phyloP scores from a whole-genome alignment of 2,329 filamentous ascomycete species.

The Akanthomyces uredinophilus region DNA sequence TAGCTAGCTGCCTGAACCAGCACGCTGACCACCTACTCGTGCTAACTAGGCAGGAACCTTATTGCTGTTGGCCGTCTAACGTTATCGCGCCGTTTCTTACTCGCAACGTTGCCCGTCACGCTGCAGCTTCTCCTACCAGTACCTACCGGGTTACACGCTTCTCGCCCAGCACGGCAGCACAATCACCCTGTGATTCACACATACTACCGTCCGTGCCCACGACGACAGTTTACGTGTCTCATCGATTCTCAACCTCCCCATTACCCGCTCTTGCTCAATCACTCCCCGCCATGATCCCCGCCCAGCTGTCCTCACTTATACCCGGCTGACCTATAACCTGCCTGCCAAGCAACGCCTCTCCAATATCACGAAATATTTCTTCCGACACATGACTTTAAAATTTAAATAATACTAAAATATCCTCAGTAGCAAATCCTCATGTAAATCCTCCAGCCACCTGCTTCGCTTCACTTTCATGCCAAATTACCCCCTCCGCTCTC shows the following conservation, averaged over 20 bases:
- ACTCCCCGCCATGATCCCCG: background rate
- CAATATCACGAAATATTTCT: constrained; percentile 1
- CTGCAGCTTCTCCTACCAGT: no score
- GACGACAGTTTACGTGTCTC: no score
- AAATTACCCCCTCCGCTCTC: background rate
- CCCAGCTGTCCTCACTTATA: constrained; percentile 3
- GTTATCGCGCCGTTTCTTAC: no score
- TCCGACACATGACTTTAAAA: constrained; percentile 5
- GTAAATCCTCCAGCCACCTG: background rate
- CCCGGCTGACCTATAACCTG: background rate
- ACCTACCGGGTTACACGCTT: no score
- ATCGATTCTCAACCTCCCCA: background rate
- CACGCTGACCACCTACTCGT: no score
- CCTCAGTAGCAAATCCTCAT: background rate
- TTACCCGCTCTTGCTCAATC: background rate
- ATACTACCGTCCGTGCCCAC: no score
- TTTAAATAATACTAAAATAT: background rate
- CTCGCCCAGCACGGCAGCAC: no score
- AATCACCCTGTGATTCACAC: no score
- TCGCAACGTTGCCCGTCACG: no score
- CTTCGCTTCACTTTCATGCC: background rate
- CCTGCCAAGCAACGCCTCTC: constrained; percentile 4
- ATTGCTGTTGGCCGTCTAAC: no score
- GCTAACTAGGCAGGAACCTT: no score
- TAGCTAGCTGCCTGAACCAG: background rate